Base-by-base conservation (phyloP, 805 yeast genomes). In the Yarrowia porcina region DNA sequence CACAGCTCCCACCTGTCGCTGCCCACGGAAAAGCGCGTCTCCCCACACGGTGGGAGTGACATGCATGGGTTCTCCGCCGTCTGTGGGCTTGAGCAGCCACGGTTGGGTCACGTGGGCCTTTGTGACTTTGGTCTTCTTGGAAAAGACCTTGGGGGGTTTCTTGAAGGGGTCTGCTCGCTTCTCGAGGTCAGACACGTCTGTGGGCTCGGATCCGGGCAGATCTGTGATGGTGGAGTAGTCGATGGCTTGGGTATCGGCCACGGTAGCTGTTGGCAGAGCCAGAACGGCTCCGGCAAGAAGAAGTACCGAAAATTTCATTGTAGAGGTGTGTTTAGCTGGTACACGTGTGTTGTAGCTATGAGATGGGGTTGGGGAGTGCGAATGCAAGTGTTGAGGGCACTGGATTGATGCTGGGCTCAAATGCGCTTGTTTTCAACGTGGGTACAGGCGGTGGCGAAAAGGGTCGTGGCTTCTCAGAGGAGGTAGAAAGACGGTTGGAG, bases 1-100 rank as follows among this genome's bases (percentile, higher is more conserved):
- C 10, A 88, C 87, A 67, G 85, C 78, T 15, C 67, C 68, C 9
- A 71, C 70, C 17, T 74, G 70, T 2, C 84, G 85, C 63, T 78
- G 77, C 27, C 85, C 84, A 63, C 81, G 78, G 71, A 85, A 82
- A 0, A 89, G 84, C 65, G 86, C 82, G 18, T 87, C 87, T 13
- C 79, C 86, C 66, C 85, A 79, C 21, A 84, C 84, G 0, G 87
- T 82, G 4, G 90, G 90, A 0, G 80, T 77, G 28, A 85, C 87
- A 30, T 88, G 47, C 35, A 56, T 39, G 32, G 47, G 47, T 12
- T 56, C 61, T 6, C 49, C 20, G 6, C 49, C 61, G 20, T 39
- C 39, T 2, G 59, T 52, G 33, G 59, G 59, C 39, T 56, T 41
- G 25, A 56, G 39, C 35, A 41, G 30, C 61, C 61, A 56, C 23